These are phyloP conservation scores for Phycomyces blakesleeanus DNA, from an alignment of 192 early-diverging fungal genomes.

Conservation along the genomic window DNA sequence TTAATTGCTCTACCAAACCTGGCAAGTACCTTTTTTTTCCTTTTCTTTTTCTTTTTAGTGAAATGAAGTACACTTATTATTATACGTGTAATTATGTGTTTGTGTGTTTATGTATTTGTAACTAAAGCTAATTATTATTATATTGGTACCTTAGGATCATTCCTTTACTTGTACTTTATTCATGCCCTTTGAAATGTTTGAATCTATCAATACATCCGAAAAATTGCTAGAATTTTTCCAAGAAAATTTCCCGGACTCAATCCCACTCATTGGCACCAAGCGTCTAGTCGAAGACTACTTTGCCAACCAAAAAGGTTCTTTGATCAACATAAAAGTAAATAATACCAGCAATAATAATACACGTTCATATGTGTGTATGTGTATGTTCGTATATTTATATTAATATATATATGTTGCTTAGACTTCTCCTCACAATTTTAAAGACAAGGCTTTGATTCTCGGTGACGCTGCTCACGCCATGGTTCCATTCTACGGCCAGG, in stretches of 20 bases:
- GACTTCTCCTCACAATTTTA: slow-evolving; percentile 76
- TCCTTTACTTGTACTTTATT: slow-evolving; percentile 97
- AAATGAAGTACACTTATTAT: no score
- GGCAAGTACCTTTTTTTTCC: slow-evolving; percentile 36
- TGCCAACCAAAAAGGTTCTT: slow-evolving; percentile 76
- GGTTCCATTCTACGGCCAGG: slow-evolving; percentile 98
- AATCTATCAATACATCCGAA: slow-evolving; percentile 56
- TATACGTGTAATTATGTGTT: no score
- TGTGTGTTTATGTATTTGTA: no score
- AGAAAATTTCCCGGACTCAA: slow-evolving; percentile 70
- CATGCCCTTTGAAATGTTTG: slow-evolving; percentile 88
- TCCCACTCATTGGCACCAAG: slow-evolving; percentile 74
- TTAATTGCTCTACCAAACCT: slow-evolving; percentile 95
- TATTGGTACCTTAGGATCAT: slow-evolving; percentile 71
- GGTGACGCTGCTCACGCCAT: slow-evolving; percentile 97
- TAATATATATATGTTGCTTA: slow-evolving; percentile 1
- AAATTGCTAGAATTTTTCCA: slow-evolving; percentile 71
- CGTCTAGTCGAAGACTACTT: slow-evolving; percentile 74
- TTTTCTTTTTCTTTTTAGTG: no score
- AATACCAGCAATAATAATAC: no score
- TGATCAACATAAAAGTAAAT: slow-evolving; percentile 75
- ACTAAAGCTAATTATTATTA: no score
- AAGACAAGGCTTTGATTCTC: slow-evolving; percentile 70
- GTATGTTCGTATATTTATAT: no score
- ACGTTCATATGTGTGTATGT: no score